Percentiles rank a stretch among this genome's conserved stretches.
These are phyloP conservation scores for Annulohypoxylon truncatum DNA, from an alignment of 2,329 filamentous ascomycete genomes.

Conservation along the genomic window DNA sequence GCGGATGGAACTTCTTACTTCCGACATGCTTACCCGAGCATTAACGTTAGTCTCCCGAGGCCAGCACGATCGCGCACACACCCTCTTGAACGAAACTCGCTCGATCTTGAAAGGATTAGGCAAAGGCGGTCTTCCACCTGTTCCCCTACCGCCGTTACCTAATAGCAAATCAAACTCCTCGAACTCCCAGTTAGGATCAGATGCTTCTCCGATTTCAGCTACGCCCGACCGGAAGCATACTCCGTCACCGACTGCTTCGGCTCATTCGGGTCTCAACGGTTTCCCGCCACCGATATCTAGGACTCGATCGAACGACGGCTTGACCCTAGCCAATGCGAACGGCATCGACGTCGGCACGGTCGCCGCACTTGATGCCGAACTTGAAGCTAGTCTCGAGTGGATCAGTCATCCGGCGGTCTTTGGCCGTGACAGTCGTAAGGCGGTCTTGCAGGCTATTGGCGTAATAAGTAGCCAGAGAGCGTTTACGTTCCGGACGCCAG, in stretches of 20 bases:
- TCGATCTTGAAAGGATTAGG: slow-evolving; percentile 96
- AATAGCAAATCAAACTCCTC: slow-evolving; percentile 58
- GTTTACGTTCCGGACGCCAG: slow-evolving; percentile 90
- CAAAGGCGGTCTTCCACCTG: slow-evolving; percentile 91
- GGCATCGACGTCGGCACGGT: slow-evolving; percentile 89
- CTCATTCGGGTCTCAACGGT: slow-evolving; percentile 54
- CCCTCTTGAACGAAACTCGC: slow-evolving; percentile 90
- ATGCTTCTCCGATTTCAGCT: slow-evolving; percentile 57
- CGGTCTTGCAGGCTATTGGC: slow-evolving; percentile 94
- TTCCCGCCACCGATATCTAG: slow-evolving; percentile 59
- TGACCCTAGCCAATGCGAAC: slow-evolving; percentile 67
- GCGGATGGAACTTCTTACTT: slow-evolving; percentile 96
- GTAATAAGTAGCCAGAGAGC: slow-evolving; percentile 95
- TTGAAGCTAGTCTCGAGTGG: slow-evolving; percentile 94
- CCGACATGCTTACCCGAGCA: slow-evolving; percentile 95
- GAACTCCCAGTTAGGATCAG: slow-evolving; percentile 60
- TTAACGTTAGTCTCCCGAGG: slow-evolving; percentile 90
- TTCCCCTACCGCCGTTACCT: slow-evolving; percentile 57
- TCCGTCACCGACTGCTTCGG: slow-evolving; percentile 65
- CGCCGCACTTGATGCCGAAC: slow-evolving; percentile 86
- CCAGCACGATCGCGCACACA: slow-evolving; percentile 93
- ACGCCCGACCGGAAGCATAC: slow-evolving; percentile 67
- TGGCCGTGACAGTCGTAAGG: slow-evolving; percentile 91
- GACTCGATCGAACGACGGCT: slow-evolving; percentile 66
- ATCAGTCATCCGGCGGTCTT: slow-evolving; percentile 97